Conservation (phyloP, 768 basidiomycete genomes). For the Rhodosporidiobolus odoratus region DNA sequence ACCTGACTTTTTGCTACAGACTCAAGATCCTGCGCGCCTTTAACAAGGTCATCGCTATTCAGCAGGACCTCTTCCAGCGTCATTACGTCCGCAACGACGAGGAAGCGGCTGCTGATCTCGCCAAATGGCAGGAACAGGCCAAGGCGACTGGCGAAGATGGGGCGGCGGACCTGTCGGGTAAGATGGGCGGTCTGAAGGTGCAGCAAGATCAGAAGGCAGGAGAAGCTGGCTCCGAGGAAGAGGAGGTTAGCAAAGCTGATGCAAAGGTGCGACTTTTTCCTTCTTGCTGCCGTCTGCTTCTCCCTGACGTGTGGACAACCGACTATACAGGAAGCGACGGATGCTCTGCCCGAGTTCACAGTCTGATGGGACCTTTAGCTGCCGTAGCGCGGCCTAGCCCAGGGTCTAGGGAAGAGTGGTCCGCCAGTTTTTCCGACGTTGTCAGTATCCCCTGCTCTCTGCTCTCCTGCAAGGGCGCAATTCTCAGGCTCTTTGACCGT, state of each 20-base stretch:
- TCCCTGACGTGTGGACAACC: not conserved
- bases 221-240: not conserved
- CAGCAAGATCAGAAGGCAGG: not conserved
- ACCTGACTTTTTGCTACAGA: not conserved
- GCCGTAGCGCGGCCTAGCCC: not conserved
- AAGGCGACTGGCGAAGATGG: not conserved
- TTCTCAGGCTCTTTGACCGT: too few relatives aligned
- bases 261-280: not conserved
- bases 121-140: not conserved
- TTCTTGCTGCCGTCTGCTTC: not conserved
- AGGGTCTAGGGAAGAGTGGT: too few relatives aligned
- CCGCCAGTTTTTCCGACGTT: too few relatives aligned
- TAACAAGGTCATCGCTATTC: conserved; percentile 19
- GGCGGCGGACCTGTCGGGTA: not conserved
- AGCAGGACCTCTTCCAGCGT: conserved; percentile 26
- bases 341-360: not conserved
- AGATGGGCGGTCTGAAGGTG: not conserved
- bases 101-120: not conserved
- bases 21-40: conserved; percentile 9
- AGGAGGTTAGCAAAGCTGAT: not conserved
- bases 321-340: not conserved
- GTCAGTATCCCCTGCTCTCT: too few relatives aligned
- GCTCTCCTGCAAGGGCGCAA: too few relatives aligned
- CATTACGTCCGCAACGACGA: conserved; percentile 14
- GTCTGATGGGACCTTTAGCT: not conserved